Evolutionary conservation across 331 rosid species (phyloP).

Genomic region (Spiraea crenata): DNA sequence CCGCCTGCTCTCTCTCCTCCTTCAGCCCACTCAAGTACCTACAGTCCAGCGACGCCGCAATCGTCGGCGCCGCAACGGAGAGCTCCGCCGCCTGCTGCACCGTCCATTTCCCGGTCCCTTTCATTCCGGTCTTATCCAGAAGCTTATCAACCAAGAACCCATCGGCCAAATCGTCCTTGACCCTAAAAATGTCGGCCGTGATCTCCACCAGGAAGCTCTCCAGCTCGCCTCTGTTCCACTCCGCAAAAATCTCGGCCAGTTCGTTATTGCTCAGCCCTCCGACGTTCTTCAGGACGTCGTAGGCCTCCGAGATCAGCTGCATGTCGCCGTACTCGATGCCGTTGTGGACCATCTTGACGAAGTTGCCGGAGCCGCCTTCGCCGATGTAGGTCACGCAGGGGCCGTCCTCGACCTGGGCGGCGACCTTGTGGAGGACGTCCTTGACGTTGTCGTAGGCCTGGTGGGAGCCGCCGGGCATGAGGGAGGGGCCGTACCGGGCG

Average conservation of each 20-base stretch:
- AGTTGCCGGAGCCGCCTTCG: conserved; percentile 83
- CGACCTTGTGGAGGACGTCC: conserved; percentile 63
- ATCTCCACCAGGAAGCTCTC: conserved; percentile 84
- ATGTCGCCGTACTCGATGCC: conserved; percentile 94
- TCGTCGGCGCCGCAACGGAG: conserved; percentile 79
- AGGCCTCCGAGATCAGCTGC: conserved; percentile 91
- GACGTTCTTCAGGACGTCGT: conserved; percentile 75
- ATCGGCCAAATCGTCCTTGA: conserved; percentile 58
- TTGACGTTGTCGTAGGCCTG: conserved; percentile 61
- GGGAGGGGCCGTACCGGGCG: conserved; percentile 73
- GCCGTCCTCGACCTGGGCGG: conserved; percentile 92
- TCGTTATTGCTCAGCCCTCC: conserved; percentile 70
- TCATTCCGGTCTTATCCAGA: conserved; percentile 89
- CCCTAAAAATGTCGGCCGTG: conserved; percentile 79
- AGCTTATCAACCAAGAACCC: conserved; percentile 83
- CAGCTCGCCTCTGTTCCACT: conserved; percentile 86
- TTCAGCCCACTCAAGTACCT: conserved; percentile 81
- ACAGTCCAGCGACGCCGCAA: conserved; percentile 85
- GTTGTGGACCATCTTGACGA: conserved; percentile 91
- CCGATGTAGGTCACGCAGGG: conserved; percentile 88
- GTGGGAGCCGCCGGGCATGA: conserved; percentile 87
- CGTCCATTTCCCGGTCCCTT: conserved; percentile 92
- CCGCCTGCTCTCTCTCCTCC: conserved; percentile 84
- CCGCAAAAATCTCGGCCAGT: conserved; percentile 56
- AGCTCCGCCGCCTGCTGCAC: conserved; percentile 98